Base-by-base conservation (phyloP, 257 asterid species). In the Rubia yunnanensis region DNA sequence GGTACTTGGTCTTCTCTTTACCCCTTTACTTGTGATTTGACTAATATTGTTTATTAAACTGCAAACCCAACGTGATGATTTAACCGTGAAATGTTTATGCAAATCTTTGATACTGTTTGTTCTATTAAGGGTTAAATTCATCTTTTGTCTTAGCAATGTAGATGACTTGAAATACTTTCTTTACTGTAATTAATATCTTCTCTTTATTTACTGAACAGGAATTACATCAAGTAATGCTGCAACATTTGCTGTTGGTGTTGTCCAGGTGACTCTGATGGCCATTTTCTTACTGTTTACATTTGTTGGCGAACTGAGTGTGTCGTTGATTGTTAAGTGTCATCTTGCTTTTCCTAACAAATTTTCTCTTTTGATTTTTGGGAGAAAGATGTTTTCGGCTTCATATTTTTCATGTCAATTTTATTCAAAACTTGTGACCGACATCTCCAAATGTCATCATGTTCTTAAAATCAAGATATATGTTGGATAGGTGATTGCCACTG, bases 401-500 rank as follows among this genome's bases (percentile, higher is more conserved):
- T 58, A 23, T 57, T 28, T n/a, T 10, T n/a, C 34, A 36, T 64
- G 10, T 59, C 46, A 22, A 36, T 22, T 41, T 34, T 13, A 15
- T 17, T 64, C 9, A 17, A 15, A 31, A 30, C 10, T 11, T 28
- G 30, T 38, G 1, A 54, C 41, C 48, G 41, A 14, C 10, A 26
- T 53, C 20, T 14, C 60, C 27, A 2, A n/a, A 26, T 44, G n/a
- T 57, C 24, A 26, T 44, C 14, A 11, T 65, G 66, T 63, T 49
- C 70, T 65, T 56, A 71, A 55, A 69, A 61, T 60, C 31, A 18
- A 28, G 30, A 6, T 54, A n/a, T 41, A 23, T 48, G 17, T 41
- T 73, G 30, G 75, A 58, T 74, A 91, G 98, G 98, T 91, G 57
- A 75, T 88, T 76, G 98, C 98, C 55, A 91, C 98, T 53, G 95